Percentiles rank a stretch among this genome's conserved stretches.
phyloP scores from a whole-genome alignment of 176 grass and related monocot species.

The Carex littledalei region DNA sequence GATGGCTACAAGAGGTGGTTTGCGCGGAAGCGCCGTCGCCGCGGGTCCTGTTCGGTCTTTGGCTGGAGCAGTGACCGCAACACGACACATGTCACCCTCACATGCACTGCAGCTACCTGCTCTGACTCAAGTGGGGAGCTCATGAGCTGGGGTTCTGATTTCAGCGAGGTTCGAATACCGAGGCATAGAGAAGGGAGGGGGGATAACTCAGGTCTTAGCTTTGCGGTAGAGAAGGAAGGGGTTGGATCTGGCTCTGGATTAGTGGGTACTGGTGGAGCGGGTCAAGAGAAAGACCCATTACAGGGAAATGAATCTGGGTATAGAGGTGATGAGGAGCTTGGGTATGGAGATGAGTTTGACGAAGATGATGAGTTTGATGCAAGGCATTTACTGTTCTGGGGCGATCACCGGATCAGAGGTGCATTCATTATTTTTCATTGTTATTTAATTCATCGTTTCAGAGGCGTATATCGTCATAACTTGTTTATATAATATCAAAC shows the following conservation, averaged over 20 bases:
- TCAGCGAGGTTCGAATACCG: slow-evolving; percentile 31
- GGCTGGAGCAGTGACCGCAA: slow-evolving; percentile 40
- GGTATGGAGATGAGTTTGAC: slow-evolving; percentile 42
- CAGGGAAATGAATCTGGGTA: slow-evolving; percentile 44
- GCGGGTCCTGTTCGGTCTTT: slow-evolving; percentile 37
- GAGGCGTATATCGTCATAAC: too few relatives aligned
- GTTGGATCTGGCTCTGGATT: background rate
- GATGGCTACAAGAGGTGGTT: slow-evolving; percentile 32
- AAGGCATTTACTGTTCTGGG: slow-evolving; percentile 36
- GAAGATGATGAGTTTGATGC: slow-evolving; percentile 42
- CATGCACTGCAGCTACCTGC: slow-evolving; percentile 28
- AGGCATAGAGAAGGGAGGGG: background rate
- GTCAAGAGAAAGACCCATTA: background rate
- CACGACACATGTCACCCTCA: slow-evolving; percentile 14
- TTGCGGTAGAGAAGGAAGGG: background rate
- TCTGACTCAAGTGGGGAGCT: slow-evolving; percentile 45
- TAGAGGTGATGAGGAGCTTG: slow-evolving; percentile 37
- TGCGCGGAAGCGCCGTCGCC: slow-evolving; percentile 33
- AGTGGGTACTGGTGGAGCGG: background rate
- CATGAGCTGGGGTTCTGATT: slow-evolving; percentile 39
- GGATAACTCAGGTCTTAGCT: background rate
- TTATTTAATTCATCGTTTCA: background rate
- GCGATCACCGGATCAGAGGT: slow-evolving; percentile 17
- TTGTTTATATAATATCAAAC: background rate
- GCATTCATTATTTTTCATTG: background rate